Evolutionary conservation across 2,329 filamentous ascomycete genomes (phyloP), one percentile per base, ranked within the genome.

Genomic region (Claviceps monticola): DNA sequence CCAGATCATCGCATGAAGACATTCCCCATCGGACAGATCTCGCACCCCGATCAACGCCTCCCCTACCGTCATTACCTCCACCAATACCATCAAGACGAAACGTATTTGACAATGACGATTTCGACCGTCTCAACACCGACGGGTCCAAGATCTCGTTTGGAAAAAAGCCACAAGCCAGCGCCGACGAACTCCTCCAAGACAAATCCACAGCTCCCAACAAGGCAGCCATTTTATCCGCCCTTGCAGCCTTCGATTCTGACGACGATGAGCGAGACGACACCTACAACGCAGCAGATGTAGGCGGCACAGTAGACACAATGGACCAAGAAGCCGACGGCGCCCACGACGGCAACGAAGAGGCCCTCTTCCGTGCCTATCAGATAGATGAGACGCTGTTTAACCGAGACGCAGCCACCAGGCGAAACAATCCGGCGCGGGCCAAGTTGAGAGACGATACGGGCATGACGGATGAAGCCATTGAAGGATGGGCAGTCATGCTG

Each of bases 211-310:
- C 83, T 3, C 79, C 84, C 1, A 82, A 83, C 60, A 95, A 94
- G 69, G 87, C 88, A 0, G 84, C 88, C 11, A 95, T 96, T 59
- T 71, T 95, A 23, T 87, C 90, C 3, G 91, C 91, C 0, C 78
- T 97, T 2, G 88, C 88, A 16, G 78, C 84, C 0, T 96, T 97
- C 58, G 90, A 97, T 68, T 84, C 84, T 0, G 91, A 97, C 60
- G 93, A 97, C 58, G 93, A 98, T 64, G 93, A 98, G 69, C 80
- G 89, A 38, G 93, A 98, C 65, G 93, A 98, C 65, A 97, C 91
- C 0, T 98, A 98, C 63, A 93, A 98, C 60, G 81, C 84, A 1
- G 88, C 82, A 48, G 93, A 97, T 62, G 88, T 97, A 2, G 93
- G 93, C 38, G 90, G 91, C 21, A 87, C 86, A 0, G 82, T 96